These are phyloP conservation scores for Plasmopara halstedii DNA, from an alignment of 352 stramenopile genomes.

Conservation along the genomic window DNA sequence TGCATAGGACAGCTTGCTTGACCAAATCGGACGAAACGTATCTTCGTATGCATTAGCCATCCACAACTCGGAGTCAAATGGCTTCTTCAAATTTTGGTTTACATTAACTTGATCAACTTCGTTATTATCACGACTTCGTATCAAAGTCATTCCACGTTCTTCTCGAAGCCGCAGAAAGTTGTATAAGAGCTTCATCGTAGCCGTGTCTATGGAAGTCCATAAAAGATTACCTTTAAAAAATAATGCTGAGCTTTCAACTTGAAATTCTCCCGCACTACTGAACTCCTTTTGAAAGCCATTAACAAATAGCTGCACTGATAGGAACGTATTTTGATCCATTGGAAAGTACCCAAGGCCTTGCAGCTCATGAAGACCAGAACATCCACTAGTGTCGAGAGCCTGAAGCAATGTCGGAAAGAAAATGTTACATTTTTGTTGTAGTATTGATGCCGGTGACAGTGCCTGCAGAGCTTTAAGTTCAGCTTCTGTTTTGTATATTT, in stretches of 20 bases:
- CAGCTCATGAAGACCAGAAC: slow-evolving; percentile 35
- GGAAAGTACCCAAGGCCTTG: slow-evolving; percentile 39
- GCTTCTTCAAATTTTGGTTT: not conserved
- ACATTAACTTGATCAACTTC: not conserved
- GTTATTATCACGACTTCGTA: slow-evolving; percentile 4
- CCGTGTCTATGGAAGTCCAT: slow-evolving; percentile 34
- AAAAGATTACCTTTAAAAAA: slow-evolving; percentile 54
- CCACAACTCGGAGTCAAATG: slow-evolving; percentile 21
- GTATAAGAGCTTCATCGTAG: slow-evolving; percentile 31
- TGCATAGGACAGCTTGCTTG: slow-evolving; percentile 51
- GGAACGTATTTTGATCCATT: slow-evolving; percentile 40
- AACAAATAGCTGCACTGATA: slow-evolving; percentile 46
- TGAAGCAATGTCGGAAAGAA: slow-evolving; percentile 44
- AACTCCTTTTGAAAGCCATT: slow-evolving; percentile 30
- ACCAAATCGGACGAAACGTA: slow-evolving; percentile 56
- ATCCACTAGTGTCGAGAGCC: slow-evolving; percentile 20
- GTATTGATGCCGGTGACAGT: slow-evolving; percentile 21
- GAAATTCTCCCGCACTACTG: not conserved
- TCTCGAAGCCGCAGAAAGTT: slow-evolving; percentile 46
- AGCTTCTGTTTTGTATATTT: slow-evolving; percentile 9
- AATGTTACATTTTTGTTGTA: slow-evolving; percentile 22
- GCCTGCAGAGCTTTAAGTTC: slow-evolving; percentile 23
- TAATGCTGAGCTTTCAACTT: slow-evolving; percentile 19
- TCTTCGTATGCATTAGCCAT: slow-evolving; percentile 44
- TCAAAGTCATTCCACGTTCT: slow-evolving; percentile 41